A percentile compares a stretch with the other conserved stretches of the same genome.
Evolutionary conservation across 2,329 filamentous ascomycete genomes (phyloP).

Genomic region (Trichoderma atroviride): DNA sequence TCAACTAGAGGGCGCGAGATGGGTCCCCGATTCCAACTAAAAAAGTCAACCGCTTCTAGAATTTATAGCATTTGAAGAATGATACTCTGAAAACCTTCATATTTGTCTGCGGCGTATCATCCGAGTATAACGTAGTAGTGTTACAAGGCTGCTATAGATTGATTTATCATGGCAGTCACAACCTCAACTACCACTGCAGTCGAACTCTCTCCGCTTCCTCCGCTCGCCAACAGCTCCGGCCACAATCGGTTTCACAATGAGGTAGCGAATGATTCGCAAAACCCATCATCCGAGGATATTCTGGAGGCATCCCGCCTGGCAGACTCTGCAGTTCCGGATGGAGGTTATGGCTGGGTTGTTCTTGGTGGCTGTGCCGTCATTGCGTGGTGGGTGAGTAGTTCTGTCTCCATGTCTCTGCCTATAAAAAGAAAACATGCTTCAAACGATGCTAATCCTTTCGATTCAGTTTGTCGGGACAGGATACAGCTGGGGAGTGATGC

Average conservation of each 20-base stretch:
- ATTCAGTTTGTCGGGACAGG: constrained; percentile 53
- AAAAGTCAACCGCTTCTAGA: neutral
- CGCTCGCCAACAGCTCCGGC: neutral
- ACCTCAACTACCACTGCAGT: constrained; percentile 21
- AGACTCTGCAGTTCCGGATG: constrained; percentile 32
- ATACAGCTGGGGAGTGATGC: constrained; percentile 64
- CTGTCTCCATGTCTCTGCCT: neutral
- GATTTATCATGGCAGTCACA: neutral
- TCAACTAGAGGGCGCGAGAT: constrained; percentile 16
- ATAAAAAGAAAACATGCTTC: neutral
- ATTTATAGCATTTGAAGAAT: neutral
- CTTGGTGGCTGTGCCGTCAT: constrained; percentile 34
- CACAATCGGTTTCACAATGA: constrained; percentile 14
- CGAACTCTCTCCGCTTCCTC: constrained; percentile 15
- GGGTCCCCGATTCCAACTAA: neutral
- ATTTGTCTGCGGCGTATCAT: neutral
- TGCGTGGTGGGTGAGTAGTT: constrained; percentile 44
- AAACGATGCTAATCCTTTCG: neutral
- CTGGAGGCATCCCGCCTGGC: constrained; percentile 26
- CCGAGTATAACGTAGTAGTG: neutral
- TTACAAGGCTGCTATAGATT: neutral
- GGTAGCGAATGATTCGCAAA: neutral
- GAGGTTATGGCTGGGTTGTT: constrained; percentile 37
- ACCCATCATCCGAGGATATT: constrained; percentile 6
- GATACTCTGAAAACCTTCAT: neutral